Percentiles rank a stretch among this genome's conserved stretches.
phyloP scores from a whole-genome alignment of 2,329 filamentous ascomycete genomes.

The Apiospora malaysiana region DNA sequence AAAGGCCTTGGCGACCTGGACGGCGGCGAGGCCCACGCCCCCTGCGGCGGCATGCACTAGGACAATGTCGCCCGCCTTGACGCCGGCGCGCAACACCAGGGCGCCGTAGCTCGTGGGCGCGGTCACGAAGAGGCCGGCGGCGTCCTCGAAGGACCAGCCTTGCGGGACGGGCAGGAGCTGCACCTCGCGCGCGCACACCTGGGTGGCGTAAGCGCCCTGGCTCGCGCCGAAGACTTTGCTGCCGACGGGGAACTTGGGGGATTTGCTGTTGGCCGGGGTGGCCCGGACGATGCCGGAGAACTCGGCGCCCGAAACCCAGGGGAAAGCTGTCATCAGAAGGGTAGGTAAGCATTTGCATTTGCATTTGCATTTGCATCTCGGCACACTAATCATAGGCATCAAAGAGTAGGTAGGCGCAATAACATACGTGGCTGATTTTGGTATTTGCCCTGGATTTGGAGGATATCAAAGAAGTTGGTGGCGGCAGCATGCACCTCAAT shows the following conservation, averaged over 20 bases:
- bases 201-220: constrained; percentile 86
- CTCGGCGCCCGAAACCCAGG: constrained; percentile 86
- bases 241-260: constrained; percentile 72
- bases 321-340: constrained; percentile 61
- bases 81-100: constrained; percentile 76
- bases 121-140: constrained; percentile 89
- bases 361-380: neutral
- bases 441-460: constrained; percentile 95
- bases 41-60: constrained; percentile 92
- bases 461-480: constrained; percentile 96
- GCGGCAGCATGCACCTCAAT: constrained; percentile 86
- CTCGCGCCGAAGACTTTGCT: constrained; percentile 85
- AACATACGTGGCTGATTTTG: constrained; percentile 78
- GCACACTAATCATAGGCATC: no score
- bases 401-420: neutral
- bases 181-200: constrained; percentile 70
- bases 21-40: constrained; percentile 87
- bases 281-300: constrained; percentile 81
- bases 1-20: constrained; percentile 91
- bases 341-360: neutral
- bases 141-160: constrained; percentile 84
- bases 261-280: constrained; percentile 58
- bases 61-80: constrained; percentile 83
- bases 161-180: constrained; percentile 75
- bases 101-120: constrained; percentile 89